These are phyloP conservation scores for Citrus sinensis DNA, from an alignment of 345 rosid genomes.

Conservation along the genomic window DVS_A1.0 CM039167.1:4712501-4713000, in stretches of 20 bases:
- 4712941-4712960: no score
- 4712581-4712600: neutral
- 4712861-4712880: rapidly evolving
- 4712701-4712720: neutral
- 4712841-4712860: no score
- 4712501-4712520: no score
- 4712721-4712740: constrained; percentile 1
- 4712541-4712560: neutral
- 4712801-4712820: neutral
- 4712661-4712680: neutral
- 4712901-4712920: no score
- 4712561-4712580: neutral
- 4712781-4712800: neutral
- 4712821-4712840: neutral
- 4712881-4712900: no score
- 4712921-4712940: no score
- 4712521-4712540: neutral
- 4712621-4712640: neutral
- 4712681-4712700: neutral
- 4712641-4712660: neutral
- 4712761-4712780: neutral
- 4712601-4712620: neutral
- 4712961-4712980: neutral
- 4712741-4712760: neutral
- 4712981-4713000: neutral